Evolutionary conservation across 306 rosid genomes (phyloP), one percentile per base, ranked within the genome.

Genomic region (Cucurbita maxima): DNA sequence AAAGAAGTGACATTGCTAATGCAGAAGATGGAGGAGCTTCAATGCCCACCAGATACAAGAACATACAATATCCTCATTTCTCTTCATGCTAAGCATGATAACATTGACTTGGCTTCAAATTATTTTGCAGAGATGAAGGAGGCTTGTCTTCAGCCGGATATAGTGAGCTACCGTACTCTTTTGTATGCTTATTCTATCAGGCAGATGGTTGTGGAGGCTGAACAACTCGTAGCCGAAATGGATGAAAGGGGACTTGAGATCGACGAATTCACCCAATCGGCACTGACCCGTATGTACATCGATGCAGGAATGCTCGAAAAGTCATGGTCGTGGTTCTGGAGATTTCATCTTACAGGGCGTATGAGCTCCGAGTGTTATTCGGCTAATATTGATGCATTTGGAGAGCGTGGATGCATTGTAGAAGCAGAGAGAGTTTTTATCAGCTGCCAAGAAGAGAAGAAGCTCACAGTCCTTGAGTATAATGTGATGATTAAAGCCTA

Each of bases 401-500:
- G 94, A 4, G 86, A 89, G 76, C 86, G 74, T 68, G 94, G 96
- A 47, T 73, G 80, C 75, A 76, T 78, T 54, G 75, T 58, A 62
- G 91, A 89, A 89, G 97, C 97, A 59, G 93, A 91, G 79, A 84
- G 79, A 75, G 87, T 91, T 72, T 91, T 91, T 67, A 25, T 50
- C 19, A 85, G 87, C 80, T 89, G 91, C 86, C 87, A 75, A 77
- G 93, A 86, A 77, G 78, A 69, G 77, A 84, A 82, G 75, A 91
- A 79, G 74, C 81, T 81, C 71, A 81, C 77, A 12, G 93, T 83
- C 68, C 85, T 87, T 80, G 92, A 87, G 86, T 93, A 86, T 79
- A 93, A 93, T 66, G 94, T 93, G 89, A 87, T 93, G 97, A 89
- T 89, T 66, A 91, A 91, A 73, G 93, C 97, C 72, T 91, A 84